A percentile compares a stretch with the other conserved stretches of the same genome.
These are phyloP conservation scores for Diplodia mutila DNA, from an alignment of 2,329 filamentous ascomycete genomes.

Conservation along the genomic window DNA sequence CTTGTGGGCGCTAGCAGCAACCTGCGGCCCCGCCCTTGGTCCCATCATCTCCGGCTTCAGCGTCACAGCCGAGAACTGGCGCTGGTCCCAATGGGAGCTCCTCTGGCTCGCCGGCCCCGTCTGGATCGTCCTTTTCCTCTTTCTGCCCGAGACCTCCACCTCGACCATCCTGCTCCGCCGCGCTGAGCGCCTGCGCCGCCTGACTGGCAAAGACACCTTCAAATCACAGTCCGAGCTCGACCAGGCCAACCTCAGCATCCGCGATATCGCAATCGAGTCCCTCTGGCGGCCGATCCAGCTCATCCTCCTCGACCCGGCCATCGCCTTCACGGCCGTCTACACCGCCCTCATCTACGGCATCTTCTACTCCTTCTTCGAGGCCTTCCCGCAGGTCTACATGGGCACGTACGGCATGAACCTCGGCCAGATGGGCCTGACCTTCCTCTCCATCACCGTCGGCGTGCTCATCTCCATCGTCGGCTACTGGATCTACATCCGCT, in stretches of 20 bases:
- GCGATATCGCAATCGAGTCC: constrained; percentile 45
- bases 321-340: constrained; percentile 31
- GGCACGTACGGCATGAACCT: constrained; percentile 46
- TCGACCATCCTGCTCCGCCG: constrained; percentile 34
- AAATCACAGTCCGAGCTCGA: constrained; percentile 67
- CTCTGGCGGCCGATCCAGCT: constrained; percentile 49
- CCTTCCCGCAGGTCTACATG: constrained; percentile 47
- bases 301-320: constrained; percentile 45
- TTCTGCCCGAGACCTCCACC: constrained; percentile 33
- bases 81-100: constrained; percentile 36
- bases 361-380: constrained; percentile 33
- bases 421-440: constrained; percentile 39
- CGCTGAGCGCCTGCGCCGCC: constrained; percentile 42
- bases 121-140: constrained; percentile 33
- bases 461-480: constrained; percentile 31
- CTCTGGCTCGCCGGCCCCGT: constrained; percentile 33
- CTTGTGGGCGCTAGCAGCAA: constrained; percentile 51
- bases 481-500: constrained; percentile 34
- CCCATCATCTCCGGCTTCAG: constrained; percentile 35
- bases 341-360: constrained; percentile 30
- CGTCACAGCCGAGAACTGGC: constrained; percentile 32
- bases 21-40: constrained; percentile 37
- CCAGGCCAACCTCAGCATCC: constrained; percentile 56
- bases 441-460: constrained; percentile 39
- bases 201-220: constrained; percentile 59